These are phyloP conservation scores for Carallia pectinifolia DNA, from an alignment of 345 rosid genomes.

Conservation along the genomic window DNA sequence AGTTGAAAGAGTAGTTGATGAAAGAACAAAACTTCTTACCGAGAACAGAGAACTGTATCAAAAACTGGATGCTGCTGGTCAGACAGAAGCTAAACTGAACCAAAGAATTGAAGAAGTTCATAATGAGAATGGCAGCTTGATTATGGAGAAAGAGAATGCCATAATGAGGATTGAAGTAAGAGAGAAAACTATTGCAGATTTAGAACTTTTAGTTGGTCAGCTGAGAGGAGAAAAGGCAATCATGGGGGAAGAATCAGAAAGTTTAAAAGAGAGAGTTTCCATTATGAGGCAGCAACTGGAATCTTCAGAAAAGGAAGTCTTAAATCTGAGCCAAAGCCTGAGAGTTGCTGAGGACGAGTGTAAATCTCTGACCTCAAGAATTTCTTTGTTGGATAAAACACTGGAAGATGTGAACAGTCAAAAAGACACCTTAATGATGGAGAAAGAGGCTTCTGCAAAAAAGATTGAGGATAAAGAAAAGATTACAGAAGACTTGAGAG, in stretches of 20 bases:
- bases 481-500: slow-evolving; percentile 43
- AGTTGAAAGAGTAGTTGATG: slow-evolving; percentile 43
- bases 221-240: slow-evolving; percentile 40
- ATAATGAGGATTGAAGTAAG: slow-evolving; percentile 33
- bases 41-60: slow-evolving; percentile 50
- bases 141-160: slow-evolving; percentile 27
- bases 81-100: slow-evolving; percentile 40
- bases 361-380: slow-evolving; percentile 37
- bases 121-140: slow-evolving; percentile 20
- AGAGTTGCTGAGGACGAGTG: slow-evolving; percentile 49
- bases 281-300: slow-evolving; percentile 54
- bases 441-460: slow-evolving; percentile 39
- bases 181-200: slow-evolving; percentile 21
- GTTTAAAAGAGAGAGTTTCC: slow-evolving; percentile 38
- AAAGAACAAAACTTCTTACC: slow-evolving; percentile 36
- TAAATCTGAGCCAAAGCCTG: slow-evolving; percentile 40
- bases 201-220: slow-evolving; percentile 34
- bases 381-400: slow-evolving; percentile 31
- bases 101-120: slow-evolving; percentile 21
- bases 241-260: slow-evolving; percentile 45
- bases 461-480: slow-evolving; percentile 49
- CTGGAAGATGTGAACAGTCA: slow-evolving; percentile 43
- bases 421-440: slow-evolving; percentile 38
- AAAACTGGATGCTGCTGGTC: slow-evolving; percentile 42
- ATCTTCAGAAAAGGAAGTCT: slow-evolving; percentile 49